Percentiles rank a stretch among this genome's conserved stretches.
Evolutionary conservation across 805 yeast genomes (phyloP).

Genomic region (Scheffersomyces stipitis): DNA sequence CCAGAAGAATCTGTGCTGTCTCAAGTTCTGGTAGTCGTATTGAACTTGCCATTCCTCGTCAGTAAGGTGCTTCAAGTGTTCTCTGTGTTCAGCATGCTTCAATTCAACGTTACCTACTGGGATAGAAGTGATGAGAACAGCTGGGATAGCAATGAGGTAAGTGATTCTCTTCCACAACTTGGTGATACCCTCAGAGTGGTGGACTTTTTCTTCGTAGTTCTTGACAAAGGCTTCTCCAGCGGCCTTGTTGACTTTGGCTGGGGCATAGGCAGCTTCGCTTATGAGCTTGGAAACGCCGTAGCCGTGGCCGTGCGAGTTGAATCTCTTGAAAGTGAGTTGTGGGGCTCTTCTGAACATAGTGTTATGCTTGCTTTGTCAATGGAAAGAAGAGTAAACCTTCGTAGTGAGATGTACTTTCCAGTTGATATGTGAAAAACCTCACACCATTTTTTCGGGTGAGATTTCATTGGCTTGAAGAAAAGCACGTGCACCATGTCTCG

Average conservation of each 20-base stretch:
- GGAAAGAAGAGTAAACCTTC: too few species aligned
- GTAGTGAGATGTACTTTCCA: too few species aligned
- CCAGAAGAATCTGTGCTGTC: slow-evolving; percentile 92
- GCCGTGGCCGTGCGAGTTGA: slow-evolving; percentile 41
- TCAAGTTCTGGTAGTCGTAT: slow-evolving; percentile 88
- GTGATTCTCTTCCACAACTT: slow-evolving; percentile 85
- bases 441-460: background rate
- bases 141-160: slow-evolving; percentile 77
- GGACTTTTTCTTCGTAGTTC: slow-evolving; percentile 60
- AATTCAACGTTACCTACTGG: slow-evolving; percentile 81
- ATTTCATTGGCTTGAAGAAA: background rate
- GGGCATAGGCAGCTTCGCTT: slow-evolving; percentile 40
- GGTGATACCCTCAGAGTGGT: slow-evolving; percentile 79
- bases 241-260: slow-evolving; percentile 45
- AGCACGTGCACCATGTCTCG: background rate
- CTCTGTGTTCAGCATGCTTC: slow-evolving; percentile 89
- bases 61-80: slow-evolving; percentile 65
- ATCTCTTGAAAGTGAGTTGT: slow-evolving; percentile 41
- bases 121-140: slow-evolving; percentile 69
- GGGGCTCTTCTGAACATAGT: slow-evolving; percentile 37
- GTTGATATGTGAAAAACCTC: background rate
- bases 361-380: too few species aligned
- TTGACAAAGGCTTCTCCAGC: slow-evolving; percentile 73
- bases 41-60: slow-evolving; percentile 94
- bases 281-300: slow-evolving; percentile 41